A percentile compares a stretch with the other conserved stretches of the same genome.
phyloP scores from a whole-genome alignment of 208 protist genomes.

The Trypanosoma lewisi region DNA sequence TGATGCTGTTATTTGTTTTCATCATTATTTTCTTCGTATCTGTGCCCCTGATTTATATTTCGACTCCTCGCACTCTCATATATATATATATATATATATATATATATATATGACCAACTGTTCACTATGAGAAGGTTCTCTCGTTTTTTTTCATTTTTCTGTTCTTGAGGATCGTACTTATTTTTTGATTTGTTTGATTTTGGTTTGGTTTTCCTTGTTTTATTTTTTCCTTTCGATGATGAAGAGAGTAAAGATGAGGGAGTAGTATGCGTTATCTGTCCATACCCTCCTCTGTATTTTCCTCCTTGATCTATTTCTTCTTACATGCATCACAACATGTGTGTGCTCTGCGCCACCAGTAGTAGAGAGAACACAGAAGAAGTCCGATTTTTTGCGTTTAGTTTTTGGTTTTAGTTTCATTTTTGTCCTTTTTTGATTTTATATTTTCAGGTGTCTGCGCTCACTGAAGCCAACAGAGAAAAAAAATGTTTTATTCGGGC shows the following conservation, averaged over 20 bases:
- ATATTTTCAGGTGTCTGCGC: not conserved
- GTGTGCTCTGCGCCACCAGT: not conserved
- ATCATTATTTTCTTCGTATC: not conserved
- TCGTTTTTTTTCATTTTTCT: constrained; percentile 14
- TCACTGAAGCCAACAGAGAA: too few relatives aligned
- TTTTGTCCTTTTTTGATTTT: not conserved
- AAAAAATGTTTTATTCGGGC: constrained; percentile 70
- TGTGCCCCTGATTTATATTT: not conserved
- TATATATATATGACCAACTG: not conserved
- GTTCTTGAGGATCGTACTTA: not conserved
- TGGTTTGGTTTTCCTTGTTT: not conserved
- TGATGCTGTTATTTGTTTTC: not conserved
- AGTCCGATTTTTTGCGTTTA: not conserved
- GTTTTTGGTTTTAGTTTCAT: not conserved
- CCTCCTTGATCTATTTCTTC: too few relatives aligned
- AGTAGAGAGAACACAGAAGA: not conserved
- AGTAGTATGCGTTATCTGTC: not conserved
- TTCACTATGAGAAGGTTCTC: not conserved
- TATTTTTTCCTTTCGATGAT: not conserved
- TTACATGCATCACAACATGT: too few relatives aligned
- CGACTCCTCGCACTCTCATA: not conserved
- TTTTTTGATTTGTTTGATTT: constrained; percentile 2
- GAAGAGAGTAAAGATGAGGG: too few relatives aligned
- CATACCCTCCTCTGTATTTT: not conserved
- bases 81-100: not conserved